Evolutionary conservation across 2,329 filamentous ascomycete species (phyloP), one percentile per base, ranked within the genome.

Genomic region (Penicillium crustosum): DNA sequence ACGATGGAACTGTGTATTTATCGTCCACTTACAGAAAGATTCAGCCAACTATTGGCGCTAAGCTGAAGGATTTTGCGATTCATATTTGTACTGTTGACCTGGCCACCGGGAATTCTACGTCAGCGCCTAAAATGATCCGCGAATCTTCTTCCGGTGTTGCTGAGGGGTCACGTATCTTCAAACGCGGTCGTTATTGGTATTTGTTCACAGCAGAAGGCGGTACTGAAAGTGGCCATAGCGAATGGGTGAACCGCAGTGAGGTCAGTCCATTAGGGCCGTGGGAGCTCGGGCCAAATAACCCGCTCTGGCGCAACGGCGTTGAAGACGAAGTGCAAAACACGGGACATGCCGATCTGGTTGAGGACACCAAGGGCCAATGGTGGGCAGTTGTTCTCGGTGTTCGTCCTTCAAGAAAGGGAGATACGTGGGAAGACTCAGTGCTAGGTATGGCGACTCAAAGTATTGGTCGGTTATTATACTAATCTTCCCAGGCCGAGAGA

Each of bases 221-320:
- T 3, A 85, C 82, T 0, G 85, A 81, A 6, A 85, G 83, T 58
- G 78, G 82, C 0, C 86, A 89, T 63, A 82, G 84, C 3, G 82
- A 81, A 64, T 88, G 85, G 29, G 78, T 89, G 3, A 73, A 77
- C 51, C 77, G 82, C 74, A 86, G 59, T 77, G 82, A 51, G 76
- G 80, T 6, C 67, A 76, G 53, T 64, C 80, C 68, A 69, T 86
- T 83, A 76, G 86, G 86, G 0, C 86, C 86, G 0, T 89, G 87
- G 71, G 82, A 86, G 63, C 70, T 79, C 1, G 84, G 86, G 38
- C 84, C 85, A 0, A 72, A 82, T 47, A 83, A 85, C 54, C 78
- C 85, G 45, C 78, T 89, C 42, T 73, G 87, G 45, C 82, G 75
- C 4, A 82, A 82, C 53, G 78, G 78, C 0, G 69, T 75, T 0